Evolutionary conservation across 306 rosid genomes (phyloP).

Genomic region (Begonia loranthoides): DNA sequence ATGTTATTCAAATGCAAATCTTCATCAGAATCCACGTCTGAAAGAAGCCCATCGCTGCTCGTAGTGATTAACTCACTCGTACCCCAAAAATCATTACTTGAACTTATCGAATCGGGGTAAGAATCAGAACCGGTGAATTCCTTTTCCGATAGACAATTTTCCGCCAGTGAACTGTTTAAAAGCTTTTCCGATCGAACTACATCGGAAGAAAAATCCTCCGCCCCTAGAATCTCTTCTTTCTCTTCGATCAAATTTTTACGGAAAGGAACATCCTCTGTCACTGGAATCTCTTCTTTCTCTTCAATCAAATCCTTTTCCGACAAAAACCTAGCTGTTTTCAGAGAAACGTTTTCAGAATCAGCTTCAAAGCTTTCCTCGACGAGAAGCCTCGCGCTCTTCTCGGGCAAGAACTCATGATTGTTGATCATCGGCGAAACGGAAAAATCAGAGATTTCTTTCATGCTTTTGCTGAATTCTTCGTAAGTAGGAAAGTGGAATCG

Average conservation of each 20-base stretch:
- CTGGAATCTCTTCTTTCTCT: background rate
- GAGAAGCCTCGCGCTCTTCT: slow-evolving; percentile 27
- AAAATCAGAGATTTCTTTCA: background rate
- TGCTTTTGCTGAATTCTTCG: slow-evolving; percentile 28
- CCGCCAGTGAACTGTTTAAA: background rate
- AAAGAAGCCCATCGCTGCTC: slow-evolving; percentile 26
- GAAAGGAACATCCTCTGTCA: slow-evolving; percentile 1
- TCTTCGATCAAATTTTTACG: slow-evolving; percentile 6
- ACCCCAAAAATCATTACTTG: slow-evolving; percentile 17
- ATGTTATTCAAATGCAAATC: slow-evolving; percentile 18
- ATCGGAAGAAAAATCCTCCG: slow-evolving; percentile 5
- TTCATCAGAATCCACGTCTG: slow-evolving; percentile 25
- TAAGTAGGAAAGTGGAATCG: slow-evolving; percentile 57
- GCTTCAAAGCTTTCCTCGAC: slow-evolving; percentile 37
- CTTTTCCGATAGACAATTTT: slow-evolving; percentile 23
- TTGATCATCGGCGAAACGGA: slow-evolving; percentile 11
- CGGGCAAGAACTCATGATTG: slow-evolving; percentile 34
- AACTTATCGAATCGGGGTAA: slow-evolving; percentile 25
- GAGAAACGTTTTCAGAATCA: slow-evolving; percentile 9
- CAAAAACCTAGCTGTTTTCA: slow-evolving; percentile 11
- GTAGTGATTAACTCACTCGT: slow-evolving; percentile 10
- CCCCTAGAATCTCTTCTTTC: background rate
- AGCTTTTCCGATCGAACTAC: slow-evolving; percentile 11
- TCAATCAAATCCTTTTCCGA: slow-evolving; percentile 5
- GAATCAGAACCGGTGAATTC: slow-evolving; percentile 27